Conservation (phyloP, 1,139 yeast genomes). For the Taphrina flavorubra region DNA sequence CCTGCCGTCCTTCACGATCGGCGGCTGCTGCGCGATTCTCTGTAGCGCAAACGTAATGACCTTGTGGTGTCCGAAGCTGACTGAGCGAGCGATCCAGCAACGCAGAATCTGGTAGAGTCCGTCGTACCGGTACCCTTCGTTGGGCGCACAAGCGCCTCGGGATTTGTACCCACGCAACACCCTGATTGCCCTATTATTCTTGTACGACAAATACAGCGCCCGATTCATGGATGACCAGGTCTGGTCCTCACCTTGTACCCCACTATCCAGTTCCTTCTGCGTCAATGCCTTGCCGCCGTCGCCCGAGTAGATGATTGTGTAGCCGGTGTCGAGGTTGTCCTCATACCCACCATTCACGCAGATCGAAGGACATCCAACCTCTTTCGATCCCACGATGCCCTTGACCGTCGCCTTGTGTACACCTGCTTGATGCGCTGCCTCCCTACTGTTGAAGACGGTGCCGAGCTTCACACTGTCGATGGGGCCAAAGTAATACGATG, state of each 20-base stretch:
- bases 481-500: background rate
- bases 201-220: background rate
- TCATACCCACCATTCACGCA: constrained; percentile 7
- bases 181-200: constrained; percentile 6
- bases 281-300: constrained; percentile 11
- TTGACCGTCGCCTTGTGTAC: constrained; percentile 1
- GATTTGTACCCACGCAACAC: constrained; percentile 6
- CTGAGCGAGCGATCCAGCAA: background rate
- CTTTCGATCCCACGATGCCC: constrained; percentile 3
- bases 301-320: constrained; percentile 5
- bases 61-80: constrained; percentile 8
- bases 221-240: constrained; percentile 4
- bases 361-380: constrained; percentile 9
- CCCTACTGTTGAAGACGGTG: background rate
- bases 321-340: constrained; percentile 5
- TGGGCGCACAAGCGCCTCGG: background rate
- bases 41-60: constrained; percentile 1
- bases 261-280: background rate
- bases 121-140: constrained; percentile 2
- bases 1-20: background rate
- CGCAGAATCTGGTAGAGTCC: constrained; percentile 1
- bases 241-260: background rate
- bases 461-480: background rate
- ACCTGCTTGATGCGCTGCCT: background rate
- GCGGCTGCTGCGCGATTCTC: background rate